Evolutionary conservation across 164 flowering plant genomes (phyloP).

Genomic region (Magnolia changhungtana): DNA sequence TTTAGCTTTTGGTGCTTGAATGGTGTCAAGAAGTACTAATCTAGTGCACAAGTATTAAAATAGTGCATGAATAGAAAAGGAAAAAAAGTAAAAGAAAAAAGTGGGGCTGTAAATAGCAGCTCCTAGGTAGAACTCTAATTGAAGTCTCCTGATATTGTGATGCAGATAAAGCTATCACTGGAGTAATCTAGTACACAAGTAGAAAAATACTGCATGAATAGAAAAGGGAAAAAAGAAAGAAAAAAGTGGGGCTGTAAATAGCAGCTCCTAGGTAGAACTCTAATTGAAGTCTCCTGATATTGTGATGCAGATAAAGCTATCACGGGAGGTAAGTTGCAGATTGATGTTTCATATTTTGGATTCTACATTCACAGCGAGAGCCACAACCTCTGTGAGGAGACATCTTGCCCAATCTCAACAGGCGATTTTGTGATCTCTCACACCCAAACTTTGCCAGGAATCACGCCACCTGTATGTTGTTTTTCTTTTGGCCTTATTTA

Average conservation of each 20-base stretch:
- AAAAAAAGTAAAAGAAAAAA: too few relatives aligned
- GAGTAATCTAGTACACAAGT: constrained; percentile 17
- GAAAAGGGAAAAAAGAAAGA: too few relatives aligned
- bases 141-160: not conserved
- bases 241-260: not conserved
- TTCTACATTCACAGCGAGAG: constrained; percentile 49
- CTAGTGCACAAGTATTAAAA: too few relatives aligned
- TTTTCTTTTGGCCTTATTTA: not conserved
- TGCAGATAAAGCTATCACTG: constrained; percentile 42
- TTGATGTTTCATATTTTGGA: constrained; percentile 62
- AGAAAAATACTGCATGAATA: too few relatives aligned
- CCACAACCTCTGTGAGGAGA: constrained; percentile 67
- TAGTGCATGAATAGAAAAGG: too few relatives aligned
- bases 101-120: not conserved
- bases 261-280: not conserved
- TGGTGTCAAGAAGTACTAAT: too few relatives aligned
- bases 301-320: constrained; percentile 38
- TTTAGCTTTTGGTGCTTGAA: too few relatives aligned
- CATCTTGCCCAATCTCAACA: constrained; percentile 65
- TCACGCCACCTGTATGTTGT: constrained; percentile 71
- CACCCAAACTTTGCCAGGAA: constrained; percentile 64
- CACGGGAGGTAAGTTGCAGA: constrained; percentile 48
- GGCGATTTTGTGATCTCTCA: constrained; percentile 76
- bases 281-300: not conserved
- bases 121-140: not conserved